Conservation (phyloP, 495 filamentous ascomycete genomes). For the Viridothelium virens region DNA sequence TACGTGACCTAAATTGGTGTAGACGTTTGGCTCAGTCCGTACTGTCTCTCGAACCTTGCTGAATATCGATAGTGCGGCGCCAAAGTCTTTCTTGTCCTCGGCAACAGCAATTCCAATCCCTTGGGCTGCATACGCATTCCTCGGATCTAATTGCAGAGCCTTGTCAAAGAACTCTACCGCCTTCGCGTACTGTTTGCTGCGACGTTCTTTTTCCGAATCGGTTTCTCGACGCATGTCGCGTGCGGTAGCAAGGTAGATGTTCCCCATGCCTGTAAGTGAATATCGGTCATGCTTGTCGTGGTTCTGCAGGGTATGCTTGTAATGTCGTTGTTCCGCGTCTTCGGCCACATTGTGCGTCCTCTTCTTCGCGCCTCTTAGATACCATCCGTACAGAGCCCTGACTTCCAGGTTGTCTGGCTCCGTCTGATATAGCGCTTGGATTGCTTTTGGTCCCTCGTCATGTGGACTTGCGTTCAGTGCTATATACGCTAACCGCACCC, state of each 20-base stretch:
- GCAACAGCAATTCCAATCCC: conserved; percentile 88
- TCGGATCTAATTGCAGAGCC: conserved; percentile 80
- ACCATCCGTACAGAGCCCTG: conserved; percentile 88
- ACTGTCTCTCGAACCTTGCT: conserved; percentile 81
- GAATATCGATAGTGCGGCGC: conserved; percentile 73
- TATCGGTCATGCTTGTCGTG: conserved; percentile 97
- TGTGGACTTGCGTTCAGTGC: conserved; percentile 72
- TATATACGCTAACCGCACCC: conserved; percentile 80
- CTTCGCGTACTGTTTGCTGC: conserved; percentile 73
- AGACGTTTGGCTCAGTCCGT: conserved; percentile 68
- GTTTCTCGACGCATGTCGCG: conserved; percentile 89
- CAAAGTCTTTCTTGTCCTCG: conserved; percentile 84
- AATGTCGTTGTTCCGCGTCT: conserved; percentile 83
- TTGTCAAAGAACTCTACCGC: conserved; percentile 99
- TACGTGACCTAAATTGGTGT: conserved; percentile 86
- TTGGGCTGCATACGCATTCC: conserved; percentile 92
- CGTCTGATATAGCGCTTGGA: conserved; percentile 70
- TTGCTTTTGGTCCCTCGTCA: conserved; percentile 76
- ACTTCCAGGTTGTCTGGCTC: conserved; percentile 81
- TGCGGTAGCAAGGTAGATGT: conserved; percentile 74
- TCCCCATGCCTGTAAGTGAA: conserved; percentile 91
- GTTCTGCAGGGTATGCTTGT: conserved; percentile 89
- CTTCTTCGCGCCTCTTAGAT: conserved; percentile 70
- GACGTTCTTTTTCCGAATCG: conserved; percentile 82
- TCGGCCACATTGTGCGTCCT: conserved; percentile 71